phyloP scores from a whole-genome alignment of 768 basidiomycete species.

The Macrolepiota dolichaula region DNA sequence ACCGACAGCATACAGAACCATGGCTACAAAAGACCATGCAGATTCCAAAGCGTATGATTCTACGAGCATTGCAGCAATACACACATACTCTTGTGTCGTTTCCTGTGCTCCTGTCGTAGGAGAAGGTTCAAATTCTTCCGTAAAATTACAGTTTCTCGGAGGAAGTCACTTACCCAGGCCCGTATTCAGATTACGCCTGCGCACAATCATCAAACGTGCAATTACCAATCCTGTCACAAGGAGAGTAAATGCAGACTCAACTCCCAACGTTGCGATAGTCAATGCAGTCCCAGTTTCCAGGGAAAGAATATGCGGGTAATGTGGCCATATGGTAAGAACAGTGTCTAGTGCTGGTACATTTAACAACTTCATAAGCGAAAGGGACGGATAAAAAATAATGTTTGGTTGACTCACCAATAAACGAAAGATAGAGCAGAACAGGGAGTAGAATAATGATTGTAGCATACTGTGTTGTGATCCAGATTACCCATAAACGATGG shows the following conservation, averaged over 20 bases:
- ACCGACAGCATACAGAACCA: background rate
- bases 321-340: background rate
- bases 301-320: background rate
- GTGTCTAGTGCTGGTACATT: background rate
- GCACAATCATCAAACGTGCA: background rate
- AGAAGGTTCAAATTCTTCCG: background rate
- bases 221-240: background rate
- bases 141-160: no score
- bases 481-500: background rate
- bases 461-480: background rate
- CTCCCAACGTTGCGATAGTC: background rate
- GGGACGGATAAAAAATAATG: no score
- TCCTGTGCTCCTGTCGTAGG: background rate
- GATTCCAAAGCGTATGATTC: slow-evolving; percentile 6
- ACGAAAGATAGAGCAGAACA: background rate
- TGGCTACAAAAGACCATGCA: background rate
- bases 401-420: background rate
- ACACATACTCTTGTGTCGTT: background rate
- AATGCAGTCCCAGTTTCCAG: background rate
- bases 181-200: background rate
- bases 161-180: background rate
- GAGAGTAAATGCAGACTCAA: background rate
- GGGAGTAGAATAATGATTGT: background rate
- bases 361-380: background rate
- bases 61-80: background rate